A percentile compares a stretch with the other conserved stretches of the same genome.
phyloP scores from a whole-genome alignment of 2,329 filamentous ascomycete species.

The Massarina eburnea region DNA sequence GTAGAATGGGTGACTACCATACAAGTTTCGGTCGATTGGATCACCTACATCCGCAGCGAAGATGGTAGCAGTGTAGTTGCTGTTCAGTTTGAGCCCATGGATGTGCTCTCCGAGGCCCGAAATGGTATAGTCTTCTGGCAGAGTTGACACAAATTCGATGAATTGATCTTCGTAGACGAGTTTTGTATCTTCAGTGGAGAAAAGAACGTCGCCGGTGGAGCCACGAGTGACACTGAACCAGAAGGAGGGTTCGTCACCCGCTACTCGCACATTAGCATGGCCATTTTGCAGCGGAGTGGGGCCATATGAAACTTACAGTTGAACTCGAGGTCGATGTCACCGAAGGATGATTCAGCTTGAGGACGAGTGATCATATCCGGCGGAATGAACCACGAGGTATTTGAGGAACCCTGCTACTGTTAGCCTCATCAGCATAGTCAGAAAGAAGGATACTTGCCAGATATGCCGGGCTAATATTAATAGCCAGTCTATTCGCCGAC shows the following conservation, averaged over 20 bases:
- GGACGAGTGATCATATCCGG: slow-evolving; percentile 64
- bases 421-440: background rate
- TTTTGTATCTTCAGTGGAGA: slow-evolving; percentile 64
- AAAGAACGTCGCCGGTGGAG: slow-evolving; percentile 66
- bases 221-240: slow-evolving; percentile 58
- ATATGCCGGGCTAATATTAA: slow-evolving; percentile 69
- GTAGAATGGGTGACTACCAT: slow-evolving; percentile 77
- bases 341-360: slow-evolving; percentile 40
- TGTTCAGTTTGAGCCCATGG: slow-evolving; percentile 69
- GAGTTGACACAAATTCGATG: slow-evolving; percentile 67
- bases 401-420: slow-evolving; percentile 50
- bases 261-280: slow-evolving; percentile 24
- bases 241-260: slow-evolving; percentile 61
- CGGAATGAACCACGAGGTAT: slow-evolving; percentile 68
- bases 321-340: slow-evolving; percentile 53
- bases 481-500: slow-evolving; percentile 64
- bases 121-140: slow-evolving; percentile 73
- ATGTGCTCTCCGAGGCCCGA: slow-evolving; percentile 77
- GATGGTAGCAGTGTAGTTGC: slow-evolving; percentile 70
- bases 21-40: slow-evolving; percentile 67
- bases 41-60: slow-evolving; percentile 70
- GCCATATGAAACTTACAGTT: slow-evolving; percentile 25
- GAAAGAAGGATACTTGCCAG: slow-evolving; percentile 43
- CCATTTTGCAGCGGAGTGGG: background rate
- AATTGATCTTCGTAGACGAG: slow-evolving; percentile 78